Percentiles rank a stretch among this genome's conserved stretches.
Conservation (phyloP, 2,329 filamentous ascomycete species). For the Exophiala sideris region DNA sequence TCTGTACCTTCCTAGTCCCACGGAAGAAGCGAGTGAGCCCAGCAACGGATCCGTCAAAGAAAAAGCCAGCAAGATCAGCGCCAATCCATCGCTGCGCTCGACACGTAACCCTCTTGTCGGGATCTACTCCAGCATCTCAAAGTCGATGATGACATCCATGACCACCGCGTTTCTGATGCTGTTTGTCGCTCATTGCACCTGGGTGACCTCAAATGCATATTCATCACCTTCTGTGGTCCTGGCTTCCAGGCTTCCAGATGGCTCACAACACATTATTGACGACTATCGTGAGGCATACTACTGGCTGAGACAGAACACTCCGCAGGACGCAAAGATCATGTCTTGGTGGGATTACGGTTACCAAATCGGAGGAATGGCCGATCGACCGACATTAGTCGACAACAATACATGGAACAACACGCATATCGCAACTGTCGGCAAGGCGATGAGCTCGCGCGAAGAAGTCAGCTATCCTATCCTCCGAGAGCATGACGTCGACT, state of each 20-base stretch:
- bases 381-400: slow-evolving; percentile 92
- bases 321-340: slow-evolving; percentile 95
- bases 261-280: slow-evolving; percentile 96
- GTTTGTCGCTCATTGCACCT: slow-evolving; percentile 96
- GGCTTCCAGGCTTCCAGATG: slow-evolving; percentile 86
- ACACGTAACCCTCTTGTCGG: slow-evolving; percentile 72
- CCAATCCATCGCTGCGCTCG: slow-evolving; percentile 63
- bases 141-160: slow-evolving; percentile 68
- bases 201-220: slow-evolving; percentile 98
- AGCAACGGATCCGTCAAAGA: slow-evolving; percentile 35
- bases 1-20: slow-evolving; percentile 64
- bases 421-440: slow-evolving; percentile 97
- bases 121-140: slow-evolving; percentile 77
- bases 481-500: slow-evolving; percentile 97
- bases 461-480: slow-evolving; percentile 99
- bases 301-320: slow-evolving; percentile 97
- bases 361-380: slow-evolving; percentile 99
- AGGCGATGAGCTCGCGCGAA: slow-evolving; percentile 96
- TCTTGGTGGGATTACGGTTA: slow-evolving; percentile 99
- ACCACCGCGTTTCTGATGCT: slow-evolving; percentile 79
- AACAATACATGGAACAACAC: slow-evolving; percentile 99
- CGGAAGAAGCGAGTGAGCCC: slow-evolving; percentile 40
- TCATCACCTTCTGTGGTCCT: slow-evolving; percentile 96
- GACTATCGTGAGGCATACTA: slow-evolving; percentile 99
- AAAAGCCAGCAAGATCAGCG: slow-evolving; percentile 51